Base-by-base conservation (phyloP, 768 basidiomycete genomes). In the Chalciporus sphaerocephalus region DNA sequence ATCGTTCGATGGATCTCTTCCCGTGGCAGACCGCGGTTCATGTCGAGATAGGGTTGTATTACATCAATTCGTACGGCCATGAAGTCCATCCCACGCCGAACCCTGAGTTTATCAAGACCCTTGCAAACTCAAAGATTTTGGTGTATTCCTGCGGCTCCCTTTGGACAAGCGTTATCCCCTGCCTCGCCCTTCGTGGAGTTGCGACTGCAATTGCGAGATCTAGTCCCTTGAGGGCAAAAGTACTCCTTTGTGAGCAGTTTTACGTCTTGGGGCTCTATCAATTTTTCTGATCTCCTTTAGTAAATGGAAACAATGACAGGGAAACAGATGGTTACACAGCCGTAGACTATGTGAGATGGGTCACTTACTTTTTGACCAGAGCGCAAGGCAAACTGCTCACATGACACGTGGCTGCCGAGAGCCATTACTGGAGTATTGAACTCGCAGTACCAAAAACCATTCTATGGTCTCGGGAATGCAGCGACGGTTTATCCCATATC, bases 91-190 rank as follows among this genome's bases (percentile, higher is more conserved):
- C 93, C 15, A 73, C 79, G 33, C 92, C 93, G 0, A 95, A 94
- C 61, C 78, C 83, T 2, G 88, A 87, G 34, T 91, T 84, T 58
- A 59, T 97, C 40, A 65, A 77, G 11, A 76, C 78, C 41, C 69
- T 95, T 9, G 65, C 68, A 4, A 68, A 73, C 23, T 77, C 77
- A 45, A 79, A 87, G 51, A 70, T 86, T 2, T 69, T 97, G 22
- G 81, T 97, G 2, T 96, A 95, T 62, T 93, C 91, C 3, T 93
- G 92, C 59, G 93, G 93, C 5, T 95, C 92, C 2, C 70, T 97
- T 7, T 97, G 91, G 91, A 97, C 93, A 12, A 92, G 88, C 55
- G 88, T 96, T 48, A 83, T 93, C n/a, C 93, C 93, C 0, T 95
- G 93, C 64, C 74, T 97, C 20, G 87, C 92, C 1, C 67, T 97